Percentiles rank a stretch among this genome's conserved stretches.
Conservation (phyloP, 345 rosid genomes). For the Conringia planisiliqua region DNA sequence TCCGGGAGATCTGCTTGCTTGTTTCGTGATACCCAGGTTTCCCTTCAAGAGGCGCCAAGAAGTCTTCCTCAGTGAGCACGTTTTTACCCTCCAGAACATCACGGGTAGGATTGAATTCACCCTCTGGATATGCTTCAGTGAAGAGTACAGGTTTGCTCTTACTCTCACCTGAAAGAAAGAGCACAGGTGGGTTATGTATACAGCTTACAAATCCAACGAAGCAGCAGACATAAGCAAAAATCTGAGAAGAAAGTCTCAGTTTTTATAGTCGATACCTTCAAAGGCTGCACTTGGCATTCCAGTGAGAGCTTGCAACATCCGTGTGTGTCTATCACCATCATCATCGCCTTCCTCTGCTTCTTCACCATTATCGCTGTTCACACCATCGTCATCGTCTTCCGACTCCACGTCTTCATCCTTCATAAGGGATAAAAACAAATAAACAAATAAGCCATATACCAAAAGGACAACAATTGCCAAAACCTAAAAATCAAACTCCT, state of each 20-base stretch:
- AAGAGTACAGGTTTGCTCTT: constrained; percentile 47
- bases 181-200: neutral
- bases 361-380: constrained; percentile 18
- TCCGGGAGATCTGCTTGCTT: constrained; percentile 45
- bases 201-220: constrained; percentile 3
- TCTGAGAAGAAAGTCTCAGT: neutral
- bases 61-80: constrained; percentile 56
- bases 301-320: constrained; percentile 79
- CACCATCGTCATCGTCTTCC: constrained; percentile 43
- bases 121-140: constrained; percentile 82
- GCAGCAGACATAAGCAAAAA: neutral
- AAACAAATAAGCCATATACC: neutral
- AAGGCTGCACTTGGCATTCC: constrained; percentile 82
- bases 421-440: constrained; percentile 3
- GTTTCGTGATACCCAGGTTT: constrained; percentile 57
- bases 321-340: constrained; percentile 58
- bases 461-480: neutral
- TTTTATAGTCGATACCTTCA: constrained; percentile 46
- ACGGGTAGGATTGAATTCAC: constrained; percentile 81
- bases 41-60: constrained; percentile 63
- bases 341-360: constrained; percentile 38
- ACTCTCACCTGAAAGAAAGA: constrained; percentile 50
- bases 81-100: constrained; percentile 76
- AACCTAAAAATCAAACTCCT: neutral
- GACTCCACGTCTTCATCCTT: constrained; percentile 79